Base-by-base conservation (phyloP, 108 stramenopile genomes). In the Bacterosira constricta region DNA sequence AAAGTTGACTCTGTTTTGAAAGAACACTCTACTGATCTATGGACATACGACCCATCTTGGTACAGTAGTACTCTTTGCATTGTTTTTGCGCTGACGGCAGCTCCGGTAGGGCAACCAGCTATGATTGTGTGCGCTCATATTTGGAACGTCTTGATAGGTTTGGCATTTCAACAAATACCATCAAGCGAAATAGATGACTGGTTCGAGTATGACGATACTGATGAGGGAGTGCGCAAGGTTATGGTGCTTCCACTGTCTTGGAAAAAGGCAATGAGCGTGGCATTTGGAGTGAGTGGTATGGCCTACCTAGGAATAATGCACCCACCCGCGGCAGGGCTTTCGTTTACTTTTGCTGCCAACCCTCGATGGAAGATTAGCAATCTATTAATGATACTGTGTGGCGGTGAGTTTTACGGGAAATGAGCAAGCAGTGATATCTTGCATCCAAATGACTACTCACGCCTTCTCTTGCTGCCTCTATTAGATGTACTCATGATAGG, bases 21-120 rank as follows among this genome's bases (percentile, higher is more conserved):
- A 1, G 30, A 66, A 0, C 5, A 32, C 46, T 9, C 37, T 15
- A 39, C 21, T 26, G 0, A 4, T 21, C 15, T 8, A 1, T 77
- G n/a, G 31, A n/a, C 18, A 3, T 68, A 66, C 27, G 57, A 67
- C 1, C 61, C 52, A 8, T 59, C 17, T 5, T 69, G 75, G 75
- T 77, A 61, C 18, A 11, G 55, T 11, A 18, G 53, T 5, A 44
- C 75, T 0, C 20, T 77, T 6, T 69, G 67, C 38, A 64, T 77
- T 21, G 20, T 69, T 3, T 77, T 69, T 63, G 60, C 75, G 35
- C 69, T 77, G 54, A 77, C 75, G 17, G 52, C 75, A n/a, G 75
- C 75, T 23, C 75, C 75, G 0, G 75, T 77, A 1, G 75, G 75
- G 0, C 75, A 77, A 23, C 75, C 75, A 1, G 2, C 46, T n/a